Percentiles rank a stretch among this genome's conserved stretches.
These are phyloP conservation scores for Dictyostelium intermedium DNA, from an alignment of 78 protist genomes.

Conservation along the genomic window DNA sequence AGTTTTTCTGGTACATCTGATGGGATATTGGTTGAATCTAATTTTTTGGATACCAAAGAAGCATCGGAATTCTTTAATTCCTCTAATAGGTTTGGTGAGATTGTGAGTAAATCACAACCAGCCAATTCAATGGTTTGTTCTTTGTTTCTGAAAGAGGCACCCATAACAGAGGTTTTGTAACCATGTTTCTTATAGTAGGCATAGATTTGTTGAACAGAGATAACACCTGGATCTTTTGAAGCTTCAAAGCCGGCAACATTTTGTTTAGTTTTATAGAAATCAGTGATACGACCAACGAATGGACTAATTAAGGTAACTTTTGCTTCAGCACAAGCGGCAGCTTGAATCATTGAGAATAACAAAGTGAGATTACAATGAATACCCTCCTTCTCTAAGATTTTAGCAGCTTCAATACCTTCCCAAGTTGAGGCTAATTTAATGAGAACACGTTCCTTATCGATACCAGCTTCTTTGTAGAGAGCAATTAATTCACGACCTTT, in stretches of 20 bases:
- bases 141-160: slow-evolving; percentile 95
- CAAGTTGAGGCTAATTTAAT: slow-evolving; percentile 97
- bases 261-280: slow-evolving; percentile 88
- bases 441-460: slow-evolving; percentile 89
- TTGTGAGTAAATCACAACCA: slow-evolving; percentile 89
- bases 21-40: slow-evolving; percentile 1
- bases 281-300: slow-evolving; percentile 98
- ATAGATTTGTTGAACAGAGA: slow-evolving; percentile 90
- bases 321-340: slow-evolving; percentile 96
- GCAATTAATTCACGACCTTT: slow-evolving; percentile 92
- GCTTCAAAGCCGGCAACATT: slow-evolving; percentile 55
- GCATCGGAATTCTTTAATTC: slow-evolving; percentile 39
- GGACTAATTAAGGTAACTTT: slow-evolving; percentile 96
- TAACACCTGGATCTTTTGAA: slow-evolving; percentile 95
- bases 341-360: slow-evolving; percentile 94
- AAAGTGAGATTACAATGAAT: slow-evolving; percentile 97
- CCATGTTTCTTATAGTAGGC: slow-evolving; percentile 95
- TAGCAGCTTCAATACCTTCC: slow-evolving; percentile 98
- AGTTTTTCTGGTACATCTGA: slow-evolving; percentile 65
- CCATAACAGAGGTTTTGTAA: slow-evolving; percentile 96
- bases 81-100: slow-evolving; percentile 74
- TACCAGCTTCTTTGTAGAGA: slow-evolving; percentile 93
- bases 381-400: slow-evolving; percentile 91
- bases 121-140: slow-evolving; percentile 87
- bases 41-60: slow-evolving; percentile 15